Base-by-base conservation (phyloP, 495 filamentous ascomycete species). In the Podospora fimiseda region DNA sequence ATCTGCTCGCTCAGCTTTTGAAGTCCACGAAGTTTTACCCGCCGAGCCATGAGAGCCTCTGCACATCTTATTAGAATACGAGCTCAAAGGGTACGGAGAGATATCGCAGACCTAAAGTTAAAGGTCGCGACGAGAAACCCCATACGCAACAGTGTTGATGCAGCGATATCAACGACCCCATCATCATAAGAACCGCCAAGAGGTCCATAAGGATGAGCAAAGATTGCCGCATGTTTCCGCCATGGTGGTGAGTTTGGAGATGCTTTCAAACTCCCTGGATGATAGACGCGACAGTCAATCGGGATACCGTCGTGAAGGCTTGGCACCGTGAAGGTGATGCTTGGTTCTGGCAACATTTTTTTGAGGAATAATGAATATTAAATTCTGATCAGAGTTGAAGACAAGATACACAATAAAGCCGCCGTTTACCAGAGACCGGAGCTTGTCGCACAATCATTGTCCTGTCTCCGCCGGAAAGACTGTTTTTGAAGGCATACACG, bases 151-250 rank as follows among this genome's bases (percentile, higher is more conserved):
- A 96, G 73, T 50, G 84, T 83, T 2, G 66, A 65, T 1, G 78
- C 80, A 11, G 87, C 64, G 19, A 80, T 70, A 24, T 78, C 69
- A 13, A 98, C 88, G 18, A 94, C 76, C 0, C 78, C 77, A 57
- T 97, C 90, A 63, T 96, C 87, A 65, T 83, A 92, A 70, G 74
- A 85, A 4, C 93, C 93, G 9, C 93, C 93, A 5, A 97, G 72
- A 0, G 87, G 80, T 16, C 90, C 89, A 55, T 96, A 98, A 0
- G 93, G 91, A 67, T 97, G 93, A 0, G 91, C 92, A 20, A 98
- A 65, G 18, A 96, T 78, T 2, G 89, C 91, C 9, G 82, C 86
- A 52, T 77, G 78, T 45, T 72, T 72, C 9, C 52, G 59, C 75
- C 77, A 78, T 18, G 59, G 38, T 0, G 67, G 64, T 1, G 66